Base-by-base conservation (phyloP, 2,329 filamentous ascomycete genomes). In the Fusarium hostae region DNA sequence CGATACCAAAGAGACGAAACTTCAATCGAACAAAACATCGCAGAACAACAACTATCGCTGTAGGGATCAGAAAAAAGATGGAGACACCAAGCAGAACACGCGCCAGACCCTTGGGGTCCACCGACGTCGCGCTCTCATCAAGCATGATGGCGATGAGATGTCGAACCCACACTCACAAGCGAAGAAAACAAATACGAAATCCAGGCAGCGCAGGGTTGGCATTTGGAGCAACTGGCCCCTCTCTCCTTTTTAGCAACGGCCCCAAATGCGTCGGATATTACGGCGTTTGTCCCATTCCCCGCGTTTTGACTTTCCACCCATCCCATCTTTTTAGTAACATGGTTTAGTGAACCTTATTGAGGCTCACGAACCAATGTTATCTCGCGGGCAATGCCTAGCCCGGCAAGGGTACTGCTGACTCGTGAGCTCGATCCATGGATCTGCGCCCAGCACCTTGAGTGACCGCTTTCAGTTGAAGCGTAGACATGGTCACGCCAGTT, bases 1-100 rank as follows among this genome's bases (percentile, higher is more conserved):
- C 71, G 1, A 48, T 40, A 6, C 67, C 70, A 20, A 73, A 73
- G 1, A 66, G 20, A 4, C 35, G 37, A 32, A 73, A 41, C 24
- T 37, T 63, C 0, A 51, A 9, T 11, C 67, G 60, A 9, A 60
- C 34, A 28, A 41, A 52, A 18, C 56, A 71, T 44, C 71, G 37
- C 41, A 70, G 7, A 3, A 34, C 13, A 22, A 71, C 41, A 6
- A 68, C 20, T 13, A 73, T 12, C 0, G 57, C 24, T 1, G 63
- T 59, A 1, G 45, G 43, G 8, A 61, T 20, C 1, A 63, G 30
- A 9, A 66, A 73, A 15, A 71, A 59, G 3, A 73, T 47, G 4
- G 65, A 13, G 6, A 70, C 16, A 9, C 6, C 16, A 3, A 72
- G 11, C 13, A 70, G 58, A 9, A 40, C 32, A 9, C n/a, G 66